Conservation (phyloP, 768 basidiomycete genomes). For the Trametes maxima region DNA sequence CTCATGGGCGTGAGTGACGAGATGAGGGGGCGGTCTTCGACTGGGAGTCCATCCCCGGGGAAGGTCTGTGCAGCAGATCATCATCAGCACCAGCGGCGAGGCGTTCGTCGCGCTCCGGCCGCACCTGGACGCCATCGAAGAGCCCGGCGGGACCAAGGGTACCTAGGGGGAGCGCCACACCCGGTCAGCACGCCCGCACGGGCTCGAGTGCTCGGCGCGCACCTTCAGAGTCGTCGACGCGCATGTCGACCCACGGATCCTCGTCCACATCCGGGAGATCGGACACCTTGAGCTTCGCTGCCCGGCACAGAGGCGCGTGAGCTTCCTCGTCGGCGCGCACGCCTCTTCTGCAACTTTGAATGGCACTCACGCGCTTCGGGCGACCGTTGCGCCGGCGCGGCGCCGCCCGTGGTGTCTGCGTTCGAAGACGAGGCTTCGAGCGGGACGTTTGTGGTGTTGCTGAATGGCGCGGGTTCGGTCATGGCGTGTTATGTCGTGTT, state of each 20-base stretch:
- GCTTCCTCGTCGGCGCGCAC: not conserved
- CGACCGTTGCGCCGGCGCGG: constrained; percentile 15
- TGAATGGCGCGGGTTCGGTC: constrained; percentile 5
- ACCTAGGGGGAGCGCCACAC: constrained; percentile 2
- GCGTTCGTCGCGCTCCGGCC: not conserved
- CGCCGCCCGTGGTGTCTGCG: too few relatives aligned
- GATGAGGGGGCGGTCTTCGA: constrained; percentile 53
- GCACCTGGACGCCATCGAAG: constrained; percentile 23
- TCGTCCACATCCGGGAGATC: constrained; percentile 31
- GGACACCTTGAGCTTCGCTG: constrained; percentile 28
- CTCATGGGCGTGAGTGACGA: constrained; percentile 54
- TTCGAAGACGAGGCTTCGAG: not conserved
- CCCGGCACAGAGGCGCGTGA: constrained; percentile 8
- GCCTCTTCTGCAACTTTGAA: not conserved
- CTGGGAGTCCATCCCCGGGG: constrained; percentile 39
- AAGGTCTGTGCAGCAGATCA: constrained; percentile 33
- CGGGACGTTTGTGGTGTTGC: constrained; percentile 11
- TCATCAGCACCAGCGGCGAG: not conserved
- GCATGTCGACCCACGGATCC: constrained; percentile 1
- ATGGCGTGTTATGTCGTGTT: not conserved
- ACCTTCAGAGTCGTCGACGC: constrained; percentile 9
- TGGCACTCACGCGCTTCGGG: constrained; percentile 26
- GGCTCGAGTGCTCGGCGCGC: not conserved
- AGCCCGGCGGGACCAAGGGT: constrained; percentile 16
- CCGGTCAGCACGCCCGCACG: not conserved